Percentiles rank a stretch among this genome's conserved stretches.
Conservation (phyloP, 2,329 filamentous ascomycete genomes). For the Zymoseptoria tritici region DNA sequence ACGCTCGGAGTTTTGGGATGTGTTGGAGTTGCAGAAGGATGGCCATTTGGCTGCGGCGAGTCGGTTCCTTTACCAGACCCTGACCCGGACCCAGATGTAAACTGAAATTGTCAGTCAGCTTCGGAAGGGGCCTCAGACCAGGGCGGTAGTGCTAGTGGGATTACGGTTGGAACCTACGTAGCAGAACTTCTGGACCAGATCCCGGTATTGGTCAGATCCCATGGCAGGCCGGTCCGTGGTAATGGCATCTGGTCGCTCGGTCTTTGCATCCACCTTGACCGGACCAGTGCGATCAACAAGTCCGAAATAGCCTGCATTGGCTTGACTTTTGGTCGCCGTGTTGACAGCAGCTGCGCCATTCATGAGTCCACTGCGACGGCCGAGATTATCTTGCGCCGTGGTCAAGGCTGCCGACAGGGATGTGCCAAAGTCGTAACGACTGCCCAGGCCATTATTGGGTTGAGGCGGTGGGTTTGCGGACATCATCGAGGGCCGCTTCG, state of each 20-base stretch:
- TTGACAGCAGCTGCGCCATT: constrained; percentile 22
- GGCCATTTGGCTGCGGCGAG: constrained; percentile 10
- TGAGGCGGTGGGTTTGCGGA: constrained; percentile 41
- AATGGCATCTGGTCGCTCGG: constrained; percentile 45
- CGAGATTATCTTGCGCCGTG: constrained; percentile 58
- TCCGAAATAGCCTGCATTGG: constrained; percentile 33
- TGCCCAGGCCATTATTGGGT: constrained; percentile 61
- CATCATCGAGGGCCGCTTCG: constrained; percentile 54
- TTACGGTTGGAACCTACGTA: constrained; percentile 72
- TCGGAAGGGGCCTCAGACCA: constrained; percentile 19
- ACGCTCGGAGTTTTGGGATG: not conserved
- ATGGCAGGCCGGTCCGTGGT: constrained; percentile 60
- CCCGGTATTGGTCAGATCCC: constrained; percentile 85
- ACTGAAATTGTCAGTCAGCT: constrained; percentile 29
- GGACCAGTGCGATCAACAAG: constrained; percentile 29
- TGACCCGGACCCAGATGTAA: constrained; percentile 28
- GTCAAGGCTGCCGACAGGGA: constrained; percentile 78
- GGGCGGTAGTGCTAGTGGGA: constrained; percentile 24
- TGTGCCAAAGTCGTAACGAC: constrained; percentile 93
- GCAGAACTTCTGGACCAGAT: constrained; percentile 98
- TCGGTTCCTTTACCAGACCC: constrained; percentile 23
- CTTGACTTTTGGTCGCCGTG: constrained; percentile 33
- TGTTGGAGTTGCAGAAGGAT: constrained; percentile 4
- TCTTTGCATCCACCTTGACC: constrained; percentile 20
- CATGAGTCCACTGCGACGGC: constrained; percentile 48